phyloP scores from a whole-genome alignment of 345 rosid genomes.

The Mercurialis annua region DNA sequence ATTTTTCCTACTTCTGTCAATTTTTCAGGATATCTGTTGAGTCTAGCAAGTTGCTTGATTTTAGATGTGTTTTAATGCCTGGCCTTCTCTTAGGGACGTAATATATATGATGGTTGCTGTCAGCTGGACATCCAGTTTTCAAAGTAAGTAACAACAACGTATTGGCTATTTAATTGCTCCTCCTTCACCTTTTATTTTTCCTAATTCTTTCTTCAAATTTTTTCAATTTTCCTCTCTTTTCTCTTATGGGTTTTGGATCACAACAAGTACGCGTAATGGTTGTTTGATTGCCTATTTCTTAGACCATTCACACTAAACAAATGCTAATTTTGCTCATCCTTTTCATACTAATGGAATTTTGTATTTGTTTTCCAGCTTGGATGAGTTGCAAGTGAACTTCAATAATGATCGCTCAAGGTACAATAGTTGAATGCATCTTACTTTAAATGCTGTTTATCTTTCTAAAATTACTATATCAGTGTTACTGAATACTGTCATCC shows the following conservation, averaged over 20 bases:
- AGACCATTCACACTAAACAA: background rate
- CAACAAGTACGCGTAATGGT: background rate
- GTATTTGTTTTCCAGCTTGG: conserved; percentile 53
- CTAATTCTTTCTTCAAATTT: background rate
- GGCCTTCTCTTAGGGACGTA: conserved; percentile 63
- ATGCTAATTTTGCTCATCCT: background rate
- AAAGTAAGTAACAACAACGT: conserved; percentile 47
- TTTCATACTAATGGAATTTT: background rate
- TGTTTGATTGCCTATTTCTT: background rate
- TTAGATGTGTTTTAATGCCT: conserved; percentile 10
- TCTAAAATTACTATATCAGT: background rate
- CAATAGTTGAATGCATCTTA: conserved; percentile 12
- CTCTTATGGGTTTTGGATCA: background rate
- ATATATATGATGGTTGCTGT: conserved; percentile 96
- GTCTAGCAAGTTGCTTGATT: conserved; percentile 7
- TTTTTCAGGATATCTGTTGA: background rate
- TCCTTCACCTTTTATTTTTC: conserved; percentile 1
- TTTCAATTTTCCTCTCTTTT: background rate
- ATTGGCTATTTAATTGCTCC: conserved; percentile 7
- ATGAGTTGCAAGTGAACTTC: conserved; percentile 96
- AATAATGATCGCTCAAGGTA: conserved; percentile 96
- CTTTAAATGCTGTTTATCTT: conserved; percentile 5
- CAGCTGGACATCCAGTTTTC: conserved; percentile 97
- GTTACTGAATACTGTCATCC: conserved; percentile 10
- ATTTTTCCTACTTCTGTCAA: conserved; percentile 2